phyloP scores from a whole-genome alignment of 345 rosid species.

The Conringia planisiliqua region DNA sequence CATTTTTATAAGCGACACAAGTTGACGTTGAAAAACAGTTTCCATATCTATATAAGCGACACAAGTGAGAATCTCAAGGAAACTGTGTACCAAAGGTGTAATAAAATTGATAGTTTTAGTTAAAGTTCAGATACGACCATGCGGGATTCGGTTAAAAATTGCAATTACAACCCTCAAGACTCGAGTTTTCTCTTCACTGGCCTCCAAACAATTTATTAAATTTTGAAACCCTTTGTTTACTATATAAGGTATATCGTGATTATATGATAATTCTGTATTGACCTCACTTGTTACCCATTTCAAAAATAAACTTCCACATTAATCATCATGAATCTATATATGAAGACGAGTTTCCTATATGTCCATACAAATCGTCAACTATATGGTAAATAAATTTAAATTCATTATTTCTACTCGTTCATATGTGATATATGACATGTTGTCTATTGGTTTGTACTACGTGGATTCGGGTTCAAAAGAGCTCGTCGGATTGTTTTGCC shows the following conservation, averaged over 20 bases:
- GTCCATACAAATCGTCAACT: background rate
- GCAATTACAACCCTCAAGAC: background rate
- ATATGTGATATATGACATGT: background rate
- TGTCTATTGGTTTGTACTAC: background rate
- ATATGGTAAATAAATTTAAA: background rate
- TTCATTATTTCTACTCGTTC: background rate
- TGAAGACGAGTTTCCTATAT: background rate
- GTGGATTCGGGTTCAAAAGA: background rate
- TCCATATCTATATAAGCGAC: background rate
- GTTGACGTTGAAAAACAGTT: background rate
- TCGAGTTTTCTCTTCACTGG: background rate
- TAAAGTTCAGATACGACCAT: background rate
- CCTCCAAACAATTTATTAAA: background rate
- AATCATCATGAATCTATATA: background rate
- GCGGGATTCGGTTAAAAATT: background rate
- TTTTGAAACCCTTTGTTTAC: too few species aligned
- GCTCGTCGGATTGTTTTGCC: background rate
- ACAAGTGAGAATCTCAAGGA: background rate
- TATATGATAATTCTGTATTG: background rate
- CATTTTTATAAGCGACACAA: background rate
- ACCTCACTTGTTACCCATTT: background rate
- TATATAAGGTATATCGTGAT: too few species aligned
- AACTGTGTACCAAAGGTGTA: constrained; percentile 6
- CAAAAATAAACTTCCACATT: background rate
- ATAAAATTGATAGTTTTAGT: constrained; percentile 5